Conservation (phyloP, 2,329 filamentous ascomycete species). For the Pseudogymnoascus pannorum region DNA sequence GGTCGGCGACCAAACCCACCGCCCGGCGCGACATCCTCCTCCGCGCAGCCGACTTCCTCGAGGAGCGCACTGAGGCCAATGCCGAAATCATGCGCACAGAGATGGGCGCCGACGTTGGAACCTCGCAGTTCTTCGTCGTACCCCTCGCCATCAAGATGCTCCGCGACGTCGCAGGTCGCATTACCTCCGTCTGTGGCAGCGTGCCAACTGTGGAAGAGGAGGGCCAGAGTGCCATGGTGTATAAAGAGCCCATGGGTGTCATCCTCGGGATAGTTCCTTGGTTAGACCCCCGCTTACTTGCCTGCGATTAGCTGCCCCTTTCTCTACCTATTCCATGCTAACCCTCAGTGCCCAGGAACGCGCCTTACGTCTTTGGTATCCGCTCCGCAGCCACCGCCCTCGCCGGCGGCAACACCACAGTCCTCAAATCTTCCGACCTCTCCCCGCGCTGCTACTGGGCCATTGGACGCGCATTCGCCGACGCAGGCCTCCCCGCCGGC, state of each 20-base stretch:
- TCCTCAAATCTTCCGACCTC: constrained; percentile 64
- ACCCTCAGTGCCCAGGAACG: constrained; percentile 28
- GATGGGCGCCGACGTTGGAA: constrained; percentile 36
- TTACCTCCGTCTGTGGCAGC: constrained; percentile 9
- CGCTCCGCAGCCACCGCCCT: constrained; percentile 41
- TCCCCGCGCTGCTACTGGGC: constrained; percentile 50
- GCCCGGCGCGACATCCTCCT: constrained; percentile 47
- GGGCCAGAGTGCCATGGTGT: constrained; percentile 5
- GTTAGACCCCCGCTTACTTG: constrained; percentile 30
- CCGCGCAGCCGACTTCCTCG: constrained; percentile 46
- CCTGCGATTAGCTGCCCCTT: neutral
- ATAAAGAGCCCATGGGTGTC: constrained; percentile 50
- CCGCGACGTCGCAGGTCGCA: constrained; percentile 8
- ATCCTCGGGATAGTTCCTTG: constrained; percentile 55
- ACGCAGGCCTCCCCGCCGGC: constrained; percentile 61
- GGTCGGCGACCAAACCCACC: constrained; percentile 47
- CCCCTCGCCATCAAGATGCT: constrained; percentile 27
- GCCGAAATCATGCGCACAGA: constrained; percentile 45
- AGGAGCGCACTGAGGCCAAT: constrained; percentile 43
- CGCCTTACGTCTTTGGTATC: constrained; percentile 39
- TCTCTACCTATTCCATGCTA: constrained; percentile 42
- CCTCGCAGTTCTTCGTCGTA: constrained; percentile 34
- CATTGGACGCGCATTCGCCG: constrained; percentile 54
- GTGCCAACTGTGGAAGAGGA: constrained; percentile 5
- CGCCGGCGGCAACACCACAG: constrained; percentile 66